Evolutionary conservation across 2,329 filamentous ascomycete genomes (phyloP), one percentile per base, ranked within the genome.

Genomic region (Pseudocercospora fuligena): DNA sequence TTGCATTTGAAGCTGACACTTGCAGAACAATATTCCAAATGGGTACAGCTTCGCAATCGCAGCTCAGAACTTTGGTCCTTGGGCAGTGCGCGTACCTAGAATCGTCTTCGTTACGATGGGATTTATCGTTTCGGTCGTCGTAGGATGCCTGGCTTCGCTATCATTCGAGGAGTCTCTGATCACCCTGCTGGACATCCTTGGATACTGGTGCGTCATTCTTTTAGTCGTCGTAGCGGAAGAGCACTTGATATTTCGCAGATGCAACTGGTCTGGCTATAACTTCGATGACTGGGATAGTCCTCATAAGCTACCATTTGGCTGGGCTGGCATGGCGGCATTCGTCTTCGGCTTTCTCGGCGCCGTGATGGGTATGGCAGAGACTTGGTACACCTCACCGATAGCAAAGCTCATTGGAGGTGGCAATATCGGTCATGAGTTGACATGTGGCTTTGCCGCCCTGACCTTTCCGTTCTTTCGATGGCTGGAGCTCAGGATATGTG

Each of bases 1-100:
- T 16, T 14, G 21, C 23, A 12, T 21, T 23, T 8, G 21, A 47
- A 43, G 33, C 47, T 57, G 14, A 43, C 5, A 9, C 43, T 12
- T 33, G 25, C 60, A 67, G 63, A 66, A 68, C 64, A 69, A 69
- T 40, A 64, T 69, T 27, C 60, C 66, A 16, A 69, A 66, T 36
- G 59, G 63, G 14, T 69, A 69, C 57, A 58, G 60, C 19, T 69
- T 69, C 47, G 66, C 66, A 19, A 61, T 69, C 16, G 58, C 61
- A 25, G 60, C 64, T 16, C 66, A 66, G 47, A 66, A 69, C 56
- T 64, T 69, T 21, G 63, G 66, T 6, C 66, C 66, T 5, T 66
- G 64, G 64, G 66, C 66, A 31, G 40, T 64, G n/a, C 31, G 53
- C 27, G 60, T 69, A 12, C 66, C 64, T 2, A 47, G 66, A 47